phyloP scores from a whole-genome alignment of 371 early-diverging fungal species.

The Amoeboaphelidium occidentale region DNA sequence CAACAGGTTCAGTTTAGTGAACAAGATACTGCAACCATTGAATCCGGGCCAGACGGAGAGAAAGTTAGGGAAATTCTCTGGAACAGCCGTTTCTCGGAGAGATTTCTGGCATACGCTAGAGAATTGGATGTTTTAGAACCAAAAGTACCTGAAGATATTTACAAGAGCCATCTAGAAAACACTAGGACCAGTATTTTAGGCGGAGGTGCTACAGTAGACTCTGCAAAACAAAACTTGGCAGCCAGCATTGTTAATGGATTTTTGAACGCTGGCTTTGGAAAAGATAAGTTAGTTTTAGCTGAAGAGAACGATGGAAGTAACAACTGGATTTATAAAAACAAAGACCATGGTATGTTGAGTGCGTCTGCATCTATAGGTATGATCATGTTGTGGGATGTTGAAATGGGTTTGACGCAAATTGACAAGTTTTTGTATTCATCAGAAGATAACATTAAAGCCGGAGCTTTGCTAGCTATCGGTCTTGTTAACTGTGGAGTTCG shows the following conservation, averaged over 20 bases:
- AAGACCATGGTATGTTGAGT: conserved; percentile 79
- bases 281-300: conserved; percentile 65
- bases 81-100: conserved; percentile 56
- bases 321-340: conserved; percentile 87
- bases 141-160: conserved; percentile 88
- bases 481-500: conserved; percentile 66
- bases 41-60: conserved; percentile 26
- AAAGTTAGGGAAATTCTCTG: conserved; percentile 52
- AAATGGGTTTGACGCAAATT: conserved; percentile 59
- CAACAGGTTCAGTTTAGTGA: conserved; percentile 47
- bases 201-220: conserved; percentile 46
- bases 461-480: conserved; percentile 81
- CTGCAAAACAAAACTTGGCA: conserved; percentile 80
- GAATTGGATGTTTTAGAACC: conserved; percentile 85
- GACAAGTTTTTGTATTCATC: conserved; percentile 74
- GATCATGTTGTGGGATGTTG: conserved; percentile 81
- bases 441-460: conserved; percentile 82
- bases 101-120: conserved; percentile 62
- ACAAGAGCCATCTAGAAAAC: conserved; percentile 84
- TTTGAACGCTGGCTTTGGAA: conserved; percentile 86
- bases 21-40: not conserved
- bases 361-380: conserved; percentile 82
- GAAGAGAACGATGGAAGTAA: conserved; percentile 37
- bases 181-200: conserved; percentile 28
- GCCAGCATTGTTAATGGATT: conserved; percentile 94